phyloP scores from a whole-genome alignment of 768 basidiomycete genomes.

The Psilocybe azurescens region DNA sequence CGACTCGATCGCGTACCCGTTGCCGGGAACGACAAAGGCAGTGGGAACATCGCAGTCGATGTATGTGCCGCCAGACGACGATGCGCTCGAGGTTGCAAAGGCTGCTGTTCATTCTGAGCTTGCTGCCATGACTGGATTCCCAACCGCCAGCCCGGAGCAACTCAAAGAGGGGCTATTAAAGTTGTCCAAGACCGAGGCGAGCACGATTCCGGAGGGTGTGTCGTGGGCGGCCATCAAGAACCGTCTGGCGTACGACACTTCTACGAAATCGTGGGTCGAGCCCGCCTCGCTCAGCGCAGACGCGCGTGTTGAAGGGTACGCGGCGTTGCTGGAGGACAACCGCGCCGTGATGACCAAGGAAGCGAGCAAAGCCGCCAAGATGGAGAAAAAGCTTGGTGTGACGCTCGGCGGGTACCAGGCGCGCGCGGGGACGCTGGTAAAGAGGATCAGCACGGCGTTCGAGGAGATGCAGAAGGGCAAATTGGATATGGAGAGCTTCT shows the following conservation, averaged over 20 bases:
- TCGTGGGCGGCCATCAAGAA: slow-evolving; percentile 79
- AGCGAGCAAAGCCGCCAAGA: slow-evolving; percentile 79
- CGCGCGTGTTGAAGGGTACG: slow-evolving; percentile 68
- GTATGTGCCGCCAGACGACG: slow-evolving; percentile 81
- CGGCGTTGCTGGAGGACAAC: slow-evolving; percentile 60
- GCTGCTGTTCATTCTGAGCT: slow-evolving; percentile 79
- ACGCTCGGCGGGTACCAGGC: slow-evolving; percentile 91
- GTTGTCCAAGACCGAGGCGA: slow-evolving; percentile 62
- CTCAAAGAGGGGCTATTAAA: slow-evolving; percentile 78
- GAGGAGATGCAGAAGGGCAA: slow-evolving; percentile 70
- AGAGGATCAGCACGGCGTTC: slow-evolving; percentile 70
- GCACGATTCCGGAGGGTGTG: slow-evolving; percentile 49
- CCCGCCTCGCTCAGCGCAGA: slow-evolving; percentile 59
- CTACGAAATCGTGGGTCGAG: slow-evolving; percentile 63
- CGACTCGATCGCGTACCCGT: slow-evolving; percentile 85
- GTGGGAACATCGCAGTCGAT: slow-evolving; percentile 73
- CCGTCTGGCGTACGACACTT: slow-evolving; percentile 65
- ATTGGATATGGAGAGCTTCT: slow-evolving; percentile 82
- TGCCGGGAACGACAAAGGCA: slow-evolving; percentile 84
- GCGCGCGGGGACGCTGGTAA: slow-evolving; percentile 68
- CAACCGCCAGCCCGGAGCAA: slow-evolving; percentile 79
- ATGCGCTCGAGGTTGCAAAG: slow-evolving; percentile 72
- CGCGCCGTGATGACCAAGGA: slow-evolving; percentile 81
- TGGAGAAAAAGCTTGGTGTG: slow-evolving; percentile 89
- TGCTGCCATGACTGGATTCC: slow-evolving; percentile 81